These are phyloP conservation scores for Auxenochlorella protothecoides DNA, from an alignment of 139 green algal species.

Conservation along the genomic window DNA sequence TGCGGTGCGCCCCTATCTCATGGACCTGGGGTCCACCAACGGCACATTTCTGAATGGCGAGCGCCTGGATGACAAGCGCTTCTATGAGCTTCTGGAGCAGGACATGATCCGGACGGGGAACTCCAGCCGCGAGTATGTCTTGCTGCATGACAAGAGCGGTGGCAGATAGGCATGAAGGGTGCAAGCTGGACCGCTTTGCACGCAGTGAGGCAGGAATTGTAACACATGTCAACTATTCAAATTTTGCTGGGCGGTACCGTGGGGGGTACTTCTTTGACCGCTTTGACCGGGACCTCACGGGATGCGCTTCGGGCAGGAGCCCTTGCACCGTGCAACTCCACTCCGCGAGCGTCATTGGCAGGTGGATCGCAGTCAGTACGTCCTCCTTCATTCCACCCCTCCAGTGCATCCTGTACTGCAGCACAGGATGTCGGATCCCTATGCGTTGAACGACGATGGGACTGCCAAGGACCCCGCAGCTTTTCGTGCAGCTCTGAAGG, in stretches of 20 bases:
- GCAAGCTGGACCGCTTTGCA: too few species aligned
- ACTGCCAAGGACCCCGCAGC: slow-evolving; percentile 51
- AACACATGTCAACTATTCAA: not conserved
- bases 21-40: slow-evolving; percentile 90
- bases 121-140: slow-evolving; percentile 84
- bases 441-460: slow-evolving; percentile 48
- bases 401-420: not conserved
- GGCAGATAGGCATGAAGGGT: not conserved
- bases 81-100: slow-evolving; percentile 80
- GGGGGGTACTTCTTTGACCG: not conserved
- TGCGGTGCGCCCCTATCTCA: slow-evolving; percentile 76
- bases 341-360: too few species aligned
- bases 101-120: slow-evolving; percentile 83
- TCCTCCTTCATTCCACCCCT: not conserved
- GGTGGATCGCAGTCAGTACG: not conserved
- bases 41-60: slow-evolving; percentile 90
- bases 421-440: slow-evolving; percentile 20
- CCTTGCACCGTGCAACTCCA: too few species aligned
- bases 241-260: too few species aligned
- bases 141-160: slow-evolving; percentile 59
- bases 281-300: not conserved
- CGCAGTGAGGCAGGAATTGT: not conserved
- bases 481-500: slow-evolving; percentile 42
- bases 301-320: too few species aligned
- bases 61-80: slow-evolving; percentile 61